Base-by-base conservation (phyloP, 2,329 filamentous ascomycete genomes). In the Pseudogymnoascus destructans region DNA sequence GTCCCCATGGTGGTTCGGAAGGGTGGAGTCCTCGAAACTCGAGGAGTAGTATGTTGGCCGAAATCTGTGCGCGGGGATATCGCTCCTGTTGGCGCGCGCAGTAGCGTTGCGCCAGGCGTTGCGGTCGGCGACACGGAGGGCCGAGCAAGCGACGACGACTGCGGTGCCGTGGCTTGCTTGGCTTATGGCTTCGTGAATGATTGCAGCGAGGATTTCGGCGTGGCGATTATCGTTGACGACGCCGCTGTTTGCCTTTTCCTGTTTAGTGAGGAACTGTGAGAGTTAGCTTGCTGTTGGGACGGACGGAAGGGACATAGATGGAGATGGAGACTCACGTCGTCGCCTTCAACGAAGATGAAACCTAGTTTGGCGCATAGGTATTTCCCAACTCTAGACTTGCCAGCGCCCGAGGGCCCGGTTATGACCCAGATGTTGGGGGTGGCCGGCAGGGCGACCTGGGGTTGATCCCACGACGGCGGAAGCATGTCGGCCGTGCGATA, bases 371-470 rank as follows among this genome's bases (percentile, higher is more conserved):
- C 19, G 40, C 13, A 7, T 6, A 46, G 40, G 5, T 46, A 9
- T 17, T 3, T 13, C 19, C 40, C 40, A 23, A 46, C 40, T 46
- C 40, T 46, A 7, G 40, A 46, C 40, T 46, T 46, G 40, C 40
- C 40, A 11, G 70, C 69, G 2, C 71, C 73, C 0, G 78, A 82
- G 65, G 79, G 77, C 0, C 78, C 79, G 2, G 75, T 80, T 55
- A 67, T 81, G 23, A 77, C 78, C 30, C 70, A 75, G 33, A 72
- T 71, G 8, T 64, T 82, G 15, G 40, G 3, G 40, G 19, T n/a
- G 19, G 40, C 19, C 40, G 40, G 73, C 8, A 72, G 81, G 62
- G 66, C 64, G 5, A 65, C 17, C 36, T 11, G 36, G 8, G 15
- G 7, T 21, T 19, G 17, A 19, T 19, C 36, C 36, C 36, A 40